phyloP scores from a whole-genome alignment of 495 filamentous ascomycete species.

The Schizothecium vesticola region DNA sequence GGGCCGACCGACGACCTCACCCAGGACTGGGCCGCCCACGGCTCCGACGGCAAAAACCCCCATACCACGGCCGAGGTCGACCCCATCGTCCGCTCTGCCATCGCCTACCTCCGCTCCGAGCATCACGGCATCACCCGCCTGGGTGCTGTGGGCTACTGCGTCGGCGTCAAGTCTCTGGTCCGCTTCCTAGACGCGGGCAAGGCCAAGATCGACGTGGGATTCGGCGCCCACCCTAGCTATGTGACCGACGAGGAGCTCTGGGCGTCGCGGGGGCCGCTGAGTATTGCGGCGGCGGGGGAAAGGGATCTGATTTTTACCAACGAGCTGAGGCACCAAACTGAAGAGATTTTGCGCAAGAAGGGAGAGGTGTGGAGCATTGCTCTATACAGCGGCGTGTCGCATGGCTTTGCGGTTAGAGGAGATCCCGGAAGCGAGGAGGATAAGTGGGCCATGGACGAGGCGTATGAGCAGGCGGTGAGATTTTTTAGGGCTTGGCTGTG shows the following conservation, averaged over 20 bases:
- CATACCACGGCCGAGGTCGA: background rate
- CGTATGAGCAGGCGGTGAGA: background rate
- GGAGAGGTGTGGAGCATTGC: constrained; percentile 6
- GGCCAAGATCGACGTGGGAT: constrained; percentile 7
- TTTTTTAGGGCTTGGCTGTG: constrained; percentile 6
- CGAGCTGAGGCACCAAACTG: constrained; percentile 2
- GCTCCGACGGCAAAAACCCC: constrained; percentile 2
- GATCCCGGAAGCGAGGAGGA: background rate
- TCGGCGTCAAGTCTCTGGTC: constrained; percentile 1
- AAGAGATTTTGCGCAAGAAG: constrained; percentile 9
- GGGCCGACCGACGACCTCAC: background rate
- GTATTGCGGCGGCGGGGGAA: constrained; percentile 3
- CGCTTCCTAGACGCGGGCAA: constrained; percentile 2
- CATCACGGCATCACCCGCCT: background rate
- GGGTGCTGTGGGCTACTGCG: constrained; percentile 8
- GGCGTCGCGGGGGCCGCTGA: background rate
- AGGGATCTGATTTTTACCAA: constrained; percentile 7
- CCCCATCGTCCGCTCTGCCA: constrained; percentile 1
- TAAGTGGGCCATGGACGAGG: constrained; percentile 3
- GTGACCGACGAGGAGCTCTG: constrained; percentile 6
- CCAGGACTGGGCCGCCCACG: constrained; percentile 2
- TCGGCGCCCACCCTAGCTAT: constrained; percentile 6
- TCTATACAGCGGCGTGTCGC: constrained; percentile 1
- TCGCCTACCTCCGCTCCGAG: background rate
- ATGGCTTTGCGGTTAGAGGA: constrained; percentile 8